These are phyloP conservation scores for Coniochaeta pulveracea DNA, from an alignment of 2,329 filamentous ascomycete species.

Conservation along the genomic window DNA sequence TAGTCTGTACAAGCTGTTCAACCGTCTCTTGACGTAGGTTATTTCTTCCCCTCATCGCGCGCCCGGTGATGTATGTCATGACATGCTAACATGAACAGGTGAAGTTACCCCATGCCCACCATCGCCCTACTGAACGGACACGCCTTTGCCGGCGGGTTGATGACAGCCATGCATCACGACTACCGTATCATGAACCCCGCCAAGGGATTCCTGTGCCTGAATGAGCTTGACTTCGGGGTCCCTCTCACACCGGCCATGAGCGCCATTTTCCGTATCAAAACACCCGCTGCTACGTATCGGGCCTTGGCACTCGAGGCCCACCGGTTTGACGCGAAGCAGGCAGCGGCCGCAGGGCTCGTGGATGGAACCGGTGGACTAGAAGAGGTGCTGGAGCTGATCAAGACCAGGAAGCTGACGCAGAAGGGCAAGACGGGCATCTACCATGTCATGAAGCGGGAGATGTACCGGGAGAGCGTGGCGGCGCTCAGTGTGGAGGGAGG, in stretches of 20 bases:
- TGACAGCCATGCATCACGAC: constrained; percentile 73
- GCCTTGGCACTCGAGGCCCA: constrained; percentile 62
- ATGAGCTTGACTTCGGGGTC: constrained; percentile 71
- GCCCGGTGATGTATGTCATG: background rate
- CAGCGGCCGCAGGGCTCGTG: constrained; percentile 55
- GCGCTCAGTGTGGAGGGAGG: constrained; percentile 41
- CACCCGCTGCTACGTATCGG: constrained; percentile 44
- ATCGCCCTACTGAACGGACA: constrained; percentile 72
- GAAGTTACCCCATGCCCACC: constrained; percentile 65
- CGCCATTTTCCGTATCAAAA: constrained; percentile 62
- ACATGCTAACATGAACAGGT: background rate
- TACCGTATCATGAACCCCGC: constrained; percentile 66
- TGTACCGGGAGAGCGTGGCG: constrained; percentile 56
- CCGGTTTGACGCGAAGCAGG: constrained; percentile 51
- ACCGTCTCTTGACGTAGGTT: constrained; percentile 45
- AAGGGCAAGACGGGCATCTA: constrained; percentile 59
- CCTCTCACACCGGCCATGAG: constrained; percentile 66
- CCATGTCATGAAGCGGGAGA: constrained; percentile 60
- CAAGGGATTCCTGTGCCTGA: constrained; percentile 66
- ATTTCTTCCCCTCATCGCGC: background rate
- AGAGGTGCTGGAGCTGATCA: constrained; percentile 49
- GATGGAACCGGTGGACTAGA: constrained; percentile 56
- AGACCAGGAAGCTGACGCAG: constrained; percentile 43
- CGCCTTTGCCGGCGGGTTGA: constrained; percentile 71
- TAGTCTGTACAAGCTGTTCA: constrained; percentile 53